Percentiles rank a stretch among this genome's conserved stretches.
Conservation (phyloP, 2,329 filamentous ascomycete species). For the Pezicula radicicola region DNA sequence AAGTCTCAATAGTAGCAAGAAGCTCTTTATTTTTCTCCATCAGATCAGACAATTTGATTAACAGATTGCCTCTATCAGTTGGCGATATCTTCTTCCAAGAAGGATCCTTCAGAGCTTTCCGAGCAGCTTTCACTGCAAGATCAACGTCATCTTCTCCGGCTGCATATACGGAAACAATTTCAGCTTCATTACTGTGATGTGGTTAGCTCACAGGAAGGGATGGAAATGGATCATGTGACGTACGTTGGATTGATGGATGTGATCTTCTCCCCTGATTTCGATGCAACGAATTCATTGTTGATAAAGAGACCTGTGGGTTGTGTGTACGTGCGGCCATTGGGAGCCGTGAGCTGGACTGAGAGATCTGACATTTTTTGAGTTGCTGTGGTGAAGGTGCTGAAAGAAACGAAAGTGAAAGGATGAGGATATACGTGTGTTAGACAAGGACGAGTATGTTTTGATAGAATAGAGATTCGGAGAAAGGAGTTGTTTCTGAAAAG, state of each 20-base stretch:
- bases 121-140: conserved; percentile 62
- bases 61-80: conserved; percentile 62
- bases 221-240: conserved; percentile 15
- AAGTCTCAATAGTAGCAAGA: conserved; percentile 56
- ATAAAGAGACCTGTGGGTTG: conserved; percentile 75
- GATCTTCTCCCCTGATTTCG: conserved; percentile 59
- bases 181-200: conserved; percentile 50
- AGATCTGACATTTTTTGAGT: background rate
- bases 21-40: conserved; percentile 60
- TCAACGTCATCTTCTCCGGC: conserved; percentile 64
- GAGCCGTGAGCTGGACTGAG: conserved; percentile 40
- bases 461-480: too few species aligned
- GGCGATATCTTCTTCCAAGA: conserved; percentile 63
- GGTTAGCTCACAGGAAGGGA: background rate
- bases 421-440: too few species aligned
- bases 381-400: too few species aligned
- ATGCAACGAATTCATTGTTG: conserved; percentile 71
- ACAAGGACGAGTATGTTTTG: too few species aligned
- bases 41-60: conserved; percentile 66
- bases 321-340: conserved; percentile 66
- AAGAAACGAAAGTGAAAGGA: too few species aligned
- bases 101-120: conserved; percentile 60
- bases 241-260: conserved; percentile 66
- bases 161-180: conserved; percentile 68
- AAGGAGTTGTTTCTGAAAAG: too few species aligned